A percentile compares a stretch with the other conserved stretches of the same genome.
Conservation (phyloP, 2,329 filamentous ascomycete species). For the Monosporascus cannonballus region DNA sequence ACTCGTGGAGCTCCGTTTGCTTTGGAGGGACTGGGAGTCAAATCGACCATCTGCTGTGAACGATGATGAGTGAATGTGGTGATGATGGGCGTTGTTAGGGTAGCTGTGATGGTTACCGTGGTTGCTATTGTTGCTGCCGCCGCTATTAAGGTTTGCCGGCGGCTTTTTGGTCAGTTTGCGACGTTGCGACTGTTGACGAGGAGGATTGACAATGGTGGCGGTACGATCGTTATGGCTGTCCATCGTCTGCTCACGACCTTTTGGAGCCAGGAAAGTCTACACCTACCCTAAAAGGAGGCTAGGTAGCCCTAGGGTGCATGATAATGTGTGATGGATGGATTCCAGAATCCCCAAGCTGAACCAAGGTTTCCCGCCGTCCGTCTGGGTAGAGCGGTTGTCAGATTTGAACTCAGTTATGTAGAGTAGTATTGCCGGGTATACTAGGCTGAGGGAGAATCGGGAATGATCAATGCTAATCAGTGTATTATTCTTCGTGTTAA, state of each 20-base stretch:
- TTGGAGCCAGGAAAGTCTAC: not conserved
- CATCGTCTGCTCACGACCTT: not conserved
- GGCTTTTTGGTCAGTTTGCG: slow-evolving; percentile 60
- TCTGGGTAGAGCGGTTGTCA: not conserved
- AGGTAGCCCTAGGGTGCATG: not conserved
- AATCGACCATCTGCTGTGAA: slow-evolving; percentile 44
- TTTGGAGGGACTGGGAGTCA: slow-evolving; percentile 53
- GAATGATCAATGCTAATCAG: not conserved
- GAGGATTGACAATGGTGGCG: slow-evolving; percentile 16
- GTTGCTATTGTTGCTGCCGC: not conserved
- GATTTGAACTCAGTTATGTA: not conserved
- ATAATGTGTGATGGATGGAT: not conserved
- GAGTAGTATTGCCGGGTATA: not conserved
- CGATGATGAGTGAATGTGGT: slow-evolving; percentile 42
- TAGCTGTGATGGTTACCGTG: slow-evolving; percentile 15
- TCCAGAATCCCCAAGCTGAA: not conserved
- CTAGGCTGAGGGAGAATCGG: not conserved
- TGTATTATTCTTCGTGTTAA: not conserved
- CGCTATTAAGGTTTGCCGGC: slow-evolving; percentile 27
- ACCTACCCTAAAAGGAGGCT: not conserved
- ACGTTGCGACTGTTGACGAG: slow-evolving; percentile 45
- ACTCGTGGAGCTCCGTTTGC: slow-evolving; percentile 59
- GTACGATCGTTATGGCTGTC: not conserved
- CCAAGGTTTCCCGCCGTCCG: not conserved
- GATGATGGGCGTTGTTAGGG: slow-evolving; percentile 19